These are phyloP conservation scores for Bjerkandera adusta DNA, from an alignment of 1,284 basidiomycete genomes.

Conservation along the genomic window DNA sequence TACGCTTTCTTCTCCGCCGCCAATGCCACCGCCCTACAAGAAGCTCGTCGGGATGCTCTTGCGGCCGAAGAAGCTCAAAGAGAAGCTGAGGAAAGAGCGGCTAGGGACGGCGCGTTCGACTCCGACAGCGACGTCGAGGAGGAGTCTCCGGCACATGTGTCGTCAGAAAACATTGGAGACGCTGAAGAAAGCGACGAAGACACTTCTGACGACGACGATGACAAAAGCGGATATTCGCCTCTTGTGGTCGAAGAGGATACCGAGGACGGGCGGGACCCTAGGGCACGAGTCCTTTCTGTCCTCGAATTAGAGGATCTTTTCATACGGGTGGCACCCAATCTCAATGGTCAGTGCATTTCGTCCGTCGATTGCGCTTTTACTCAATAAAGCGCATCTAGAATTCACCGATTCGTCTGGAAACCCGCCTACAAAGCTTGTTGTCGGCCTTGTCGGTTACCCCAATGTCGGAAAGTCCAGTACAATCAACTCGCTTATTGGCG, in stretches of 20 bases:
- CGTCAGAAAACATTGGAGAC: conserved; percentile 1
- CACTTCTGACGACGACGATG: conserved; percentile 21
- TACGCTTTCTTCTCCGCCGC: conserved; percentile 98
- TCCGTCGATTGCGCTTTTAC: not conserved
- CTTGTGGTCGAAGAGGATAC: conserved; percentile 50
- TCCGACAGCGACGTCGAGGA: conserved; percentile 21
- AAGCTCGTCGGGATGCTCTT: conserved; percentile 60
- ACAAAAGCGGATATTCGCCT: conserved; percentile 19
- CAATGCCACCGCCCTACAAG: conserved; percentile 83
- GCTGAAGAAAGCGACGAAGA: conserved; percentile 18
- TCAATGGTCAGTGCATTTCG: conserved; percentile 50
- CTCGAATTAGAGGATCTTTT: conserved; percentile 91
- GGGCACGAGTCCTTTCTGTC: conserved; percentile 84
- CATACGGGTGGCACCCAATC: conserved; percentile 71
- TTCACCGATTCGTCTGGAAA: conserved; percentile 67
- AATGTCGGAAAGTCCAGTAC: conserved; percentile 98
- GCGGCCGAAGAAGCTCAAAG: conserved; percentile 29
- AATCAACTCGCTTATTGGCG: conserved; percentile 94
- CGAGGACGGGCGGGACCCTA: conserved; percentile 55
- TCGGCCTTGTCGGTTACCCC: conserved; percentile 97
- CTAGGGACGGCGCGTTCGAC: conserved; percentile 14
- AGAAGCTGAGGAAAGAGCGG: conserved; percentile 18
- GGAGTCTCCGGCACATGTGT: conserved; percentile 9
- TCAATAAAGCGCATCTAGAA: conserved; percentile 36
- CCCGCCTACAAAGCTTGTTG: conserved; percentile 69